Percentiles rank a stretch among this genome's conserved stretches.
These are phyloP conservation scores for Diaporthe vexans DNA, from an alignment of 2,329 filamentous ascomycete species.

Conservation along the genomic window DNA sequence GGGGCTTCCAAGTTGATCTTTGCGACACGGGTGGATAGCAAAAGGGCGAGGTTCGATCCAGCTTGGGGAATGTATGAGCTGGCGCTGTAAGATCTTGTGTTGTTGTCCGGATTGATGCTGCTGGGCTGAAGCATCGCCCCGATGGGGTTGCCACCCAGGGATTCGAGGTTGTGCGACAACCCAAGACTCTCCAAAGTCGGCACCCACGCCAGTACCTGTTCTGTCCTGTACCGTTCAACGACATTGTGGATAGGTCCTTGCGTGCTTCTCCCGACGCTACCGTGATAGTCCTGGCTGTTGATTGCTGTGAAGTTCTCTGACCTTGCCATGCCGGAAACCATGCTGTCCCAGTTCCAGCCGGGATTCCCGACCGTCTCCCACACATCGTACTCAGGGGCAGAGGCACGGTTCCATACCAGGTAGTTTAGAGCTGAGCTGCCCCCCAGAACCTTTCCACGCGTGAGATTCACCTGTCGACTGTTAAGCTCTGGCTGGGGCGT, in stretches of 20 bases:
- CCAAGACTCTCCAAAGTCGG: conserved; percentile 62
- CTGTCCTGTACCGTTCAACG: conserved; percentile 59
- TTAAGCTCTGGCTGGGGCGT: conserved; percentile 54
- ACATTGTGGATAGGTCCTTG: conserved; percentile 45
- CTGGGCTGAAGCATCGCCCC: conserved; percentile 65
- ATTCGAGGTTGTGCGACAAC: conserved; percentile 56
- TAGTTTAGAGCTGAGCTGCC: conserved; percentile 39
- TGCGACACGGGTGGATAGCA: conserved; percentile 53
- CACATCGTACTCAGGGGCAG: conserved; percentile 36
- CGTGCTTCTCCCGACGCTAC: conserved; percentile 41
- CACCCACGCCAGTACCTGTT: conserved; percentile 58
- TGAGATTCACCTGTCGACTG: conserved; percentile 58
- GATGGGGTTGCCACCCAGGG: conserved; percentile 63
- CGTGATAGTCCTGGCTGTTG: conserved; percentile 35
- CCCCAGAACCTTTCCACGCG: conserved; percentile 47
- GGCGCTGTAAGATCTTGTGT: conserved; percentile 62
- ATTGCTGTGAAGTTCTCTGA: conserved; percentile 45
- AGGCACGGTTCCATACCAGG: conserved; percentile 39
- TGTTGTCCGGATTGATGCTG: conserved; percentile 61
- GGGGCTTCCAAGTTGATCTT: conserved; percentile 53
- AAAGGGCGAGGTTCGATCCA: conserved; percentile 57
- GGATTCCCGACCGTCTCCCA: conserved; percentile 42
- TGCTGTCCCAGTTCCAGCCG: conserved; percentile 44
- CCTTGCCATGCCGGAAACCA: conserved; percentile 46
- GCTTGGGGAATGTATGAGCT: conserved; percentile 59